Evolutionary conservation across 192 early-diverging fungal species (phyloP), one percentile per base, ranked within the genome.

Genomic region (Pilobolus umbonatus): DNA sequence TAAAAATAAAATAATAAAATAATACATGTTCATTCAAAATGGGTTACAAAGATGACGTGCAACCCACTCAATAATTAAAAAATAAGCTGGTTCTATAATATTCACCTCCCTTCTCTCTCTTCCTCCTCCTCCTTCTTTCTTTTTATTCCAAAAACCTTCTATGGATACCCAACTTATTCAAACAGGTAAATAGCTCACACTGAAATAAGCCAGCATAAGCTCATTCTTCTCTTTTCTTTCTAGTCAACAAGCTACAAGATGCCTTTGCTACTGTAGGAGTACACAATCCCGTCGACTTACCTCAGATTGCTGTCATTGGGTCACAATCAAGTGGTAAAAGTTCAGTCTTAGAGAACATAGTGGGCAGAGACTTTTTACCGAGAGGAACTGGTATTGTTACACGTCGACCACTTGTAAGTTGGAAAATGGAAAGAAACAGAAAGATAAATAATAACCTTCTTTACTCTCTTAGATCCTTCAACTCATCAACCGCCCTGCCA

Each of bases 321-420:
- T 87, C 86, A 35, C 89, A 92, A 72, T 86, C 83, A 50, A 85
- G 81, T 73, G 98, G 98, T 35, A 99, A 99, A 77, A 90, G 87
- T 67, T 97, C 94, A 22, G 98, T 99, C 17, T 85, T 99, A 36
- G 98, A 99, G 61, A 99, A 99, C 75, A 95, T 99, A 86, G 98
- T 99, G 21, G 98, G 98, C 22, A 78, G 92, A 56, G 98, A 99
- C 80, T 99, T 99, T 77, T 70, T 99, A 59, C 98, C 98, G 32
- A 81, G 98, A 61, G 96, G 97, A 21, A 89, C 87, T 17, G 95
- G 95, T 31, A 99, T 99, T 64, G 97, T 99, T 44, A 99, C 97
- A 42, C 86, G 97, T 53, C 86, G 97, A 35, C 97, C 97, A 35
- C 80, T 99, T 62, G 87, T 87, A 84, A 58, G 67, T n/a, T n/a